A percentile compares a stretch with the other conserved stretches of the same genome.
Evolutionary conservation across 768 basidiomycete genomes (phyloP).

Genomic region (Kwoniella sp.): DNA sequence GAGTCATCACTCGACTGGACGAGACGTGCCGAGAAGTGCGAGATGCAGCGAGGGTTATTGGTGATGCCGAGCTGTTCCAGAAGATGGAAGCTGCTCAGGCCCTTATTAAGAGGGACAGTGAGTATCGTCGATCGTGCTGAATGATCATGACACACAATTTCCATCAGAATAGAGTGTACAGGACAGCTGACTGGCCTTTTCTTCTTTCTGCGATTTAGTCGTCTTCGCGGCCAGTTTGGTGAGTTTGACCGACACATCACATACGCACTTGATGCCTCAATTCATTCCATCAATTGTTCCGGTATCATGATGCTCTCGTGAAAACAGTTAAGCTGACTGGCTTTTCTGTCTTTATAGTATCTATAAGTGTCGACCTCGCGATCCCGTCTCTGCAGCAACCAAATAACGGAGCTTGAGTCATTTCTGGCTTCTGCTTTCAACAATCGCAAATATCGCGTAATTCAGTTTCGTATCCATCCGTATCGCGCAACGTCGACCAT

Average conservation of each 20-base stretch:
- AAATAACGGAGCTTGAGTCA: too few species aligned
- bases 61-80: constrained; percentile 90
- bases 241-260: too few species aligned
- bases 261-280: background rate
- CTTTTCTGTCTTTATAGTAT: constrained; percentile 18
- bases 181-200: background rate
- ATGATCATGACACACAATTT: background rate
- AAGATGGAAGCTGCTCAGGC: constrained; percentile 97
- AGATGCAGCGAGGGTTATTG: constrained; percentile 95
- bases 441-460: too few species aligned
- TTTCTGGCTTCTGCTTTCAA: too few species aligned
- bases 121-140: constrained; percentile 56
- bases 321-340: too few species aligned
- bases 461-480: too few species aligned
- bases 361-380: too few species aligned
- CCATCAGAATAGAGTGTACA: too few species aligned
- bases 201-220: constrained; percentile 25
- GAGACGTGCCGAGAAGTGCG: constrained; percentile 96
- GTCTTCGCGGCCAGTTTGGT: constrained; percentile 55
- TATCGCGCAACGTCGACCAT: too few species aligned
- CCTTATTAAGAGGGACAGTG: constrained; percentile 93
- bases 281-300: too few species aligned
- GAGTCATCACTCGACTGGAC: constrained; percentile 91
- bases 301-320: too few species aligned
- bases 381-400: too few species aligned